phyloP scores from a whole-genome alignment of 2,329 filamentous ascomycete genomes.

The Talaromyces sp. region DNA sequence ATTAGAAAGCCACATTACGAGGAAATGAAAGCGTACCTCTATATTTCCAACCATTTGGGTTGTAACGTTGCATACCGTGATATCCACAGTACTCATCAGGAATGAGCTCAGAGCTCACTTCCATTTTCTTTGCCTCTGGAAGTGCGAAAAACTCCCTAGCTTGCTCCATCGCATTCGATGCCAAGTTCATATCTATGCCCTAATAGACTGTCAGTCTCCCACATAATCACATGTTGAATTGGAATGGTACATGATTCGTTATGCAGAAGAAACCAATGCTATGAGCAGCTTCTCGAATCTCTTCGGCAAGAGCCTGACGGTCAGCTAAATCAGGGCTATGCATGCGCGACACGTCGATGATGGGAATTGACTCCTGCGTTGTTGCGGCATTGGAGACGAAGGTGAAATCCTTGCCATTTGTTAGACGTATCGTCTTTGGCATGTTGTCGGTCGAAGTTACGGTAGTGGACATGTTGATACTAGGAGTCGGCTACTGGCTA shows the following conservation, averaged over 20 bases:
- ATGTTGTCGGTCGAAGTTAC: conserved; percentile 3
- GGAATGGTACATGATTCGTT: conserved; percentile 1
- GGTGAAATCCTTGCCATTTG: conserved; percentile 9
- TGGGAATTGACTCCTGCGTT: conserved; percentile 2
- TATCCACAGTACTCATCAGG: conserved; percentile 11
- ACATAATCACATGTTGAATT: not conserved
- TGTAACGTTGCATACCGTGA: conserved; percentile 9
- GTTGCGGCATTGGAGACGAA: conserved; percentile 5
- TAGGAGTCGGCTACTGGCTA: no score
- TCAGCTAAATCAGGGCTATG: not conserved
- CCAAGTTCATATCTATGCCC: conserved; percentile 5
- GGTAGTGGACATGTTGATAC: conserved; percentile 4
- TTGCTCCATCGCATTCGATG: conserved; percentile 8
- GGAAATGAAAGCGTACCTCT: not conserved
- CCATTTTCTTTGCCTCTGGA: conserved; percentile 10
- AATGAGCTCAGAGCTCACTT: conserved; percentile 9
- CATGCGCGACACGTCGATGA: conserved; percentile 11
- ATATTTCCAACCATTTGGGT: conserved; percentile 12
- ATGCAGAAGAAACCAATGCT: conserved; percentile 12
- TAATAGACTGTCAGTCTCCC: not conserved
- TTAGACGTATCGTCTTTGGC: conserved; percentile 5
- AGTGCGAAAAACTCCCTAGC: conserved; percentile 8
- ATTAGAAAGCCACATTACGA: not conserved
- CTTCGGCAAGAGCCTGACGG: conserved; percentile 10
- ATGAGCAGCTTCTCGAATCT: conserved; percentile 9